A percentile compares a stretch with the other conserved stretches of the same genome.
These are phyloP conservation scores for Mesostigma viride DNA, from an alignment of 139 green algal species.

Conservation along the genomic window DNA sequence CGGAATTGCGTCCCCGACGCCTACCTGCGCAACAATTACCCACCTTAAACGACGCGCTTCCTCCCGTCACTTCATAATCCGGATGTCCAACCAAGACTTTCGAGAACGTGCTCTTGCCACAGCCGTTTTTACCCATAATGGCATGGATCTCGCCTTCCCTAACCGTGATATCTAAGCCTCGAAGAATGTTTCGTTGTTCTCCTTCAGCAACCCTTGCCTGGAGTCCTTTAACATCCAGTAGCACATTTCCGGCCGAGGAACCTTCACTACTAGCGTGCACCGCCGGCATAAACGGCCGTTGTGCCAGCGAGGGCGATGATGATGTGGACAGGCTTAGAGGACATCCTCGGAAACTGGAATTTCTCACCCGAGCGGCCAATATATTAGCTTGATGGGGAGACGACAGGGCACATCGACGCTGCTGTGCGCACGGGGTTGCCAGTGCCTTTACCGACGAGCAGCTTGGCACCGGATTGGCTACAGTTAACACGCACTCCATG, in stretches of 20 bases:
- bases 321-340: too few species aligned
- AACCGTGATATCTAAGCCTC: conserved; percentile 83
- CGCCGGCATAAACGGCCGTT: not conserved
- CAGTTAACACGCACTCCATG: too few species aligned
- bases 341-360: too few species aligned
- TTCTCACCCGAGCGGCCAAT: too few species aligned
- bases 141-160: conserved; percentile 79
- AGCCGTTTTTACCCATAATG: conserved; percentile 99
- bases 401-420: too few species aligned
- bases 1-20: not conserved
- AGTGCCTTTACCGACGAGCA: too few species aligned
- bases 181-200: conserved; percentile 77
- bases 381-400: too few species aligned
- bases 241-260: conserved; percentile 1
- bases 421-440: too few species aligned
- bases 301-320: too few species aligned
- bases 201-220: conserved; percentile 27
- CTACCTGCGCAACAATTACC: not conserved
- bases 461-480: too few species aligned
- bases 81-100: conserved; percentile 96
- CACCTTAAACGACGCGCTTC: conserved; percentile 72
- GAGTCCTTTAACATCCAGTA: conserved; percentile 42
- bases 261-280: not conserved
- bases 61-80: conserved; percentile 87
- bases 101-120: conserved; percentile 85